Evolutionary conservation across 306 rosid species (phyloP).

Genomic region (Quercus cerris): DNA sequence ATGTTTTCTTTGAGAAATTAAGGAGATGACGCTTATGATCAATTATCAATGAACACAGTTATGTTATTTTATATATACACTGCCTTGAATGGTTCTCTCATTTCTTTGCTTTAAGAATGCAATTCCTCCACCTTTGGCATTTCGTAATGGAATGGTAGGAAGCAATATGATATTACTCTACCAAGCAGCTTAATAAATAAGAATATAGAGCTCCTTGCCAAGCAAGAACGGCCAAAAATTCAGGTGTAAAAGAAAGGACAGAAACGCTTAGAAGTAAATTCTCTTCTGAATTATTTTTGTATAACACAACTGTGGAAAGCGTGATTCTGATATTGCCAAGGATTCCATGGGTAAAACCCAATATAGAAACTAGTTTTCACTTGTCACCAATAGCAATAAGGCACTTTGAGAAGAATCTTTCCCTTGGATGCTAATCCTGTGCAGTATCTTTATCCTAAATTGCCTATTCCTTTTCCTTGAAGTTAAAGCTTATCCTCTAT

Average conservation of each 20-base stretch:
- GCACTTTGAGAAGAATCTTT: neutral
- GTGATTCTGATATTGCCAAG: neutral
- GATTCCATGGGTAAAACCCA: conserved; percentile 13
- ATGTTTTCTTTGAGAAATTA: no score
- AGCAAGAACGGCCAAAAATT: neutral
- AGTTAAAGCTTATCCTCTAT: conserved; percentile 33
- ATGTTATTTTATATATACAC: no score
- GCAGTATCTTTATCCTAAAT: neutral
- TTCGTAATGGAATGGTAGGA: neutral
- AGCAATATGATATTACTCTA: conserved; percentile 23
- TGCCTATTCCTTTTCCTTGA: conserved; percentile 38
- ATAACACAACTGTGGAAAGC: neutral
- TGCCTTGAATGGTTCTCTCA: neutral
- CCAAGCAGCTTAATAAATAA: conserved; percentile 17
- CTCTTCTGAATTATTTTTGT: neutral
- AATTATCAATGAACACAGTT: no score
- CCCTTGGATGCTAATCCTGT: neutral
- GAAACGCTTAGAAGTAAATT: conserved; percentile 3
- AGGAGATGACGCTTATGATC: no score
- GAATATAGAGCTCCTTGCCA: conserved; percentile 5
- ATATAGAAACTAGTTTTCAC: conserved; percentile 7
- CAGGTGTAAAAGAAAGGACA: neutral
- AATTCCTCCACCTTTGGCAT: no score
- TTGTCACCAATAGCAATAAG: conserved; percentile 14
- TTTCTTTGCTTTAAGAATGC: no score